A percentile compares a stretch with the other conserved stretches of the same genome.
Evolutionary conservation across 805 yeast species (phyloP).

Genomic region (Kodamaea kaohsiungensis): DNA sequence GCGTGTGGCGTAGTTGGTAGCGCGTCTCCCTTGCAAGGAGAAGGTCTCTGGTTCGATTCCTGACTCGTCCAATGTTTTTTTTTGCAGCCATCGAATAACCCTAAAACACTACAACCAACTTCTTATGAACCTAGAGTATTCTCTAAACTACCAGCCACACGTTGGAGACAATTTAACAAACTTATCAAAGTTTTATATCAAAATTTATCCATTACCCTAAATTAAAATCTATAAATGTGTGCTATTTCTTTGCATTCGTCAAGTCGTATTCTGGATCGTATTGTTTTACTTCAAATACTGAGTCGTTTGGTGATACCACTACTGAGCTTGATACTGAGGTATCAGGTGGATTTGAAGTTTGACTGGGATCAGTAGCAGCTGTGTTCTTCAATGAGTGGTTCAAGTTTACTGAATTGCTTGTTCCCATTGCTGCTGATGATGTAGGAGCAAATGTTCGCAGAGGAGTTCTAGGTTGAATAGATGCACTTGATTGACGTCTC

Average conservation of each 20-base stretch:
- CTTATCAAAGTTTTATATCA: neutral
- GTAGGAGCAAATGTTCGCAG: neutral
- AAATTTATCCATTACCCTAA: neutral
- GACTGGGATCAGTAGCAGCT: neutral
- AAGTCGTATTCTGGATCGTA: constrained; percentile 4
- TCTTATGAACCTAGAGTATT: too few species aligned
- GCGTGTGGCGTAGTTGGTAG: constrained; percentile 86
- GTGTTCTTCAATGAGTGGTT: constrained; percentile 1
- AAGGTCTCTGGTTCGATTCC: constrained; percentile 81
- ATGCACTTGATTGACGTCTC: constrained; percentile 11
- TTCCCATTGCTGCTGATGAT: neutral
- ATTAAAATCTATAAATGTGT: neutral
- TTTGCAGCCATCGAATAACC: constrained; percentile 10
- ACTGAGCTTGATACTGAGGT: neutral
- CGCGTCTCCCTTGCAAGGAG: constrained; percentile 79
- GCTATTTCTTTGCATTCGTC: neutral
- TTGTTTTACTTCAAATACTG: constrained; percentile 1
- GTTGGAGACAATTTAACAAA: too few species aligned
- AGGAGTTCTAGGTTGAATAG: constrained; percentile 3
- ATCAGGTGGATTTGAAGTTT: neutral
- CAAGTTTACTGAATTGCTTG: constrained; percentile 1
- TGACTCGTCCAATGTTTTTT: constrained; percentile 60
- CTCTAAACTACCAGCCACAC: too few species aligned
- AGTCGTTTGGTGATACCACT: neutral
- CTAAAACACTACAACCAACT: too few species aligned